These are phyloP conservation scores for Lyophyllum decastes DNA, from an alignment of 768 basidiomycete species.

Conservation along the genomic window DNA sequence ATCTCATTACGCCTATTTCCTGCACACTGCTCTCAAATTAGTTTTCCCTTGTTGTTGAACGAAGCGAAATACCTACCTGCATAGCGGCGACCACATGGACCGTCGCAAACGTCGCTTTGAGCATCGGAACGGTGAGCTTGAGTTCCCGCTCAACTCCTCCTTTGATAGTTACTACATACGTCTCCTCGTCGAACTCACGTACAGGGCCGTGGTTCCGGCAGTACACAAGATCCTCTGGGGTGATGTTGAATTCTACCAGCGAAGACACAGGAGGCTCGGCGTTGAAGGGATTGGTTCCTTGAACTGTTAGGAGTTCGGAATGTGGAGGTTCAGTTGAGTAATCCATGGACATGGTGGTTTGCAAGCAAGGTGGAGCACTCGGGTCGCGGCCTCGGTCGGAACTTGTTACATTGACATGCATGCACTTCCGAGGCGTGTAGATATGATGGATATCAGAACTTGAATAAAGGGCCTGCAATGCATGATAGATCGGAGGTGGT, in stretches of 20 bases:
- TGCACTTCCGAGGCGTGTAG: background rate
- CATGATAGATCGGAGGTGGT: background rate
- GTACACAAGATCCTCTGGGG: constrained; percentile 67
- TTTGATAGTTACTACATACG: constrained; percentile 42
- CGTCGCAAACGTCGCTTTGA: constrained; percentile 41
- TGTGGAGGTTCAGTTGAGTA: constrained; percentile 50
- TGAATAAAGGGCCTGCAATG: background rate
- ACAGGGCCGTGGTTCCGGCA: constrained; percentile 73
- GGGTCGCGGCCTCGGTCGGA: constrained; percentile 13
- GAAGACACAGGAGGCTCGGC: constrained; percentile 62
- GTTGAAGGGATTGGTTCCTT: constrained; percentile 59
- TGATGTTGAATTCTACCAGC: constrained; percentile 59
- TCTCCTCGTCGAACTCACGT: constrained; percentile 46
- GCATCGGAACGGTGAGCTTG: constrained; percentile 35
- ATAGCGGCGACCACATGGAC: constrained; percentile 53
- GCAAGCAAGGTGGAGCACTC: constrained; percentile 1
- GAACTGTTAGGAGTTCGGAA: constrained; percentile 46
- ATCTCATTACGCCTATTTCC: constrained; percentile 71
- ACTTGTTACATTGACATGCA: constrained; percentile 1
- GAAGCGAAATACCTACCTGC: constrained; percentile 40
- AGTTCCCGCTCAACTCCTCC: constrained; percentile 33
- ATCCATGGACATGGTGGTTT: constrained; percentile 46
- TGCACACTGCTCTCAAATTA: constrained; percentile 45
- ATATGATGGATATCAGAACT: background rate
- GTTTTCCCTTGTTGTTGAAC: background rate